A percentile compares a stretch with the other conserved stretches of the same genome.
Conservation (phyloP, 345 rosid genomes). For the Angophora floribunda region DNA sequence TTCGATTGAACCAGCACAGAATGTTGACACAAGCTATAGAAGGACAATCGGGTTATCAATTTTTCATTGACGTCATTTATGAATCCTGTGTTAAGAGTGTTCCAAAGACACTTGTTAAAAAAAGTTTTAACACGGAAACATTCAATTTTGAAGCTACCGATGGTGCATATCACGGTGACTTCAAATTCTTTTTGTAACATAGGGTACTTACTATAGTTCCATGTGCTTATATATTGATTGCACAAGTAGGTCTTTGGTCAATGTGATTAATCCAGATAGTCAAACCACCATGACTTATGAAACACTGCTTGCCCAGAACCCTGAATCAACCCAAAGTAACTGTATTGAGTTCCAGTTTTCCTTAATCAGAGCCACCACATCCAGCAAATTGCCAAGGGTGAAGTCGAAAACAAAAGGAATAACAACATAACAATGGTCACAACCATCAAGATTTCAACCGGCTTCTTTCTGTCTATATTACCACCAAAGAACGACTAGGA, state of each 20-base stretch:
- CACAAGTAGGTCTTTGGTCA: background rate
- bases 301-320: background rate
- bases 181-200: background rate
- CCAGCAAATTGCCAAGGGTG: background rate
- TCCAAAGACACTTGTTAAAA: background rate
- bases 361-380: background rate
- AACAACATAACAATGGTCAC: background rate
- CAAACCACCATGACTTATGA: background rate
- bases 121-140: background rate
- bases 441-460: background rate
- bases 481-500: background rate
- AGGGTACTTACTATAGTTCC: background rate
- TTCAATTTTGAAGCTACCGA: background rate
- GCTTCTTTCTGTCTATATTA: background rate
- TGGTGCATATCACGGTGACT: accelerated
- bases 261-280: background rate
- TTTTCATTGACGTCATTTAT: background rate
- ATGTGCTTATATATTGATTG: background rate
- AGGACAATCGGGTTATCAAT: background rate
- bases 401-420: background rate
- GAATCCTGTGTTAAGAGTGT: background rate
- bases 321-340: background rate
- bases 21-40: background rate
- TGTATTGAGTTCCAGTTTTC: background rate
- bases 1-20: background rate